phyloP scores from a whole-genome alignment of 192 early-diverging fungal species.

The Piromyces finnis region DNA sequence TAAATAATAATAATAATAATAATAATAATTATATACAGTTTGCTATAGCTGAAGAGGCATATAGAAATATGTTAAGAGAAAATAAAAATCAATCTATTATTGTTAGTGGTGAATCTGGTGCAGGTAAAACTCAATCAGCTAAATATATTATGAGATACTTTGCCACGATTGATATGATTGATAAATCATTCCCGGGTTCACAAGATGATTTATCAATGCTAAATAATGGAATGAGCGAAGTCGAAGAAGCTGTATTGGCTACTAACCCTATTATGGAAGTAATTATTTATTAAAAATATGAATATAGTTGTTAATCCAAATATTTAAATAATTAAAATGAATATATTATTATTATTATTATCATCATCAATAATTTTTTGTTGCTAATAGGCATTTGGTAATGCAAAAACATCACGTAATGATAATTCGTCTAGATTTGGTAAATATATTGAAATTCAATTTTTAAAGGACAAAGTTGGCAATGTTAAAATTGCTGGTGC shows the following conservation, averaged over 20 bases:
- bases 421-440: constrained; percentile 97
- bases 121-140: constrained; percentile 91
- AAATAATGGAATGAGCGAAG: constrained; percentile 33
- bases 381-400: constrained; percentile 75
- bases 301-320: no score
- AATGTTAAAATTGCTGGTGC: constrained; percentile 74
- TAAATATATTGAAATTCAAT: constrained; percentile 95
- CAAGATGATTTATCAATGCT: background rate
- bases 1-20: no score
- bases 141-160: constrained; percentile 98
- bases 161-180: constrained; percentile 34
- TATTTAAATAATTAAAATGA: no score
- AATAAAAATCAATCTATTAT: constrained; percentile 93
- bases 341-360: no score
- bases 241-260: constrained; percentile 69
- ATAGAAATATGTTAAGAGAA: constrained; percentile 85
- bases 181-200: constrained; percentile 1
- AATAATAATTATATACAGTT: no score
- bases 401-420: constrained; percentile 97
- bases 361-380: no score
- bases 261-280: constrained; percentile 98
- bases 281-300: background rate
- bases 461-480: constrained; percentile 38
- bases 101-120: constrained; percentile 85
- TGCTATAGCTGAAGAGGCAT: constrained; percentile 96